Base-by-base conservation (phyloP, 179 eudicot genomes). In the Camellia oleifera region DNA sequence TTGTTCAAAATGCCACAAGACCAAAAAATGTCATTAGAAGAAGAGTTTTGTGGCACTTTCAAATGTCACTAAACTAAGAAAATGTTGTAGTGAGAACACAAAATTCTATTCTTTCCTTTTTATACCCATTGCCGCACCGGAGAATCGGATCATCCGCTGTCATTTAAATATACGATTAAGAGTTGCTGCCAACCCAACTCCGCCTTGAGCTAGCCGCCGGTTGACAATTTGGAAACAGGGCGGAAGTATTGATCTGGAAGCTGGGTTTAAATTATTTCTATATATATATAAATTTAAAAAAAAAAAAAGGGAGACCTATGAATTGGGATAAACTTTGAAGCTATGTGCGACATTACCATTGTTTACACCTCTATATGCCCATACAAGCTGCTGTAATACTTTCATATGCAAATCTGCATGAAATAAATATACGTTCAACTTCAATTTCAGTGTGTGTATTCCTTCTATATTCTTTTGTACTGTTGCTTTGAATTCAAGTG, bases 351-450 rank as follows among this genome's bases (percentile, higher is more conserved):
- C 84, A 18, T 94, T 89, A 70, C 70, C 91, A 81, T 90, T 88
- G 6, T 79, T 81, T 54, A 90, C 97, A 45, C 83, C 94, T 82
- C 89, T 91, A 76, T 93, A 93, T 57, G 95, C 97, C 89, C 91
- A 86, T 83, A 73, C 97, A 91, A 14, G 95, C 94, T 83, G 94
- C 94, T 67, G 81, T 82, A 40, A 90, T 88, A 42, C 95, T 88
- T 87, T 91, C 97, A 45, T 87, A 76, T 66, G 97, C 97, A 88
- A 90, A 93, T 86, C 95, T 93, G 83, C 9, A 54, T 4, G n/a
- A 54, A 69, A 23, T 32, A 32, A 32, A 32, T 32, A 32, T 32
- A 9, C 46, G 3, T 44, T 18, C 20, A 42, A 69, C 14, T 45
- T 62, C n/a, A 44, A 32, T 15, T 71, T 20, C 12, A 18, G 32